These are phyloP conservation scores for Coleophoma cylindrospora DNA, from an alignment of 2,329 filamentous ascomycete species.

Conservation along the genomic window DNA sequence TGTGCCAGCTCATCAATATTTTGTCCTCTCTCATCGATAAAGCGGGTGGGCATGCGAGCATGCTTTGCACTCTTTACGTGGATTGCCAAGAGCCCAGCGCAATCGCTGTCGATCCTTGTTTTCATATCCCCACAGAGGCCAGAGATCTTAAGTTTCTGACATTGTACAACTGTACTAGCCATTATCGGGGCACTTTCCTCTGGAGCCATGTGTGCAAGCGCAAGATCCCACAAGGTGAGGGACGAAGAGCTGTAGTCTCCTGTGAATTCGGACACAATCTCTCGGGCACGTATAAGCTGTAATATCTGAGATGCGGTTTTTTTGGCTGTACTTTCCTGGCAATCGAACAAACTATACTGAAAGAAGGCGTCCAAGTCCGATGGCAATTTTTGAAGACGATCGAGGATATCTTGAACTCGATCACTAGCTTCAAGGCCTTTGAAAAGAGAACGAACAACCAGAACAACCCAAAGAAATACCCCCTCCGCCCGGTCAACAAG, in stretches of 20 bases:
- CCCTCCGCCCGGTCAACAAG: slow-evolving; percentile 12
- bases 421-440: slow-evolving; percentile 6
- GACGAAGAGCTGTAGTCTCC: background rate
- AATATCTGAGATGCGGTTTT: slow-evolving; percentile 1
- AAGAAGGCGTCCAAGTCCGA: slow-evolving; percentile 6
- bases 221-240: background rate
- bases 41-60: background rate
- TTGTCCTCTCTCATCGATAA: background rate
- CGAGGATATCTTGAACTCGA: slow-evolving; percentile 5
- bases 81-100: background rate
- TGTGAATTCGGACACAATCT: background rate
- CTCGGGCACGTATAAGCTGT: slow-evolving; percentile 1
- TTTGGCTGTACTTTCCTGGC: slow-evolving; percentile 7
- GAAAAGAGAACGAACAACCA: slow-evolving; percentile 12
- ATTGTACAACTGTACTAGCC: background rate
- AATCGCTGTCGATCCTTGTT: background rate
- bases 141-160: background rate
- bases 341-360: slow-evolving; percentile 8
- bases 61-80: background rate
- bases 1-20: background rate
- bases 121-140: background rate
- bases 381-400: slow-evolving; percentile 1
- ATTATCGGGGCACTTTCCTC: background rate
- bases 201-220: background rate
- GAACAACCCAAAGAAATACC: slow-evolving; percentile 18